Base-by-base conservation (phyloP, 2,329 filamentous ascomycete species). In the Penicillium glabrum region DNA sequence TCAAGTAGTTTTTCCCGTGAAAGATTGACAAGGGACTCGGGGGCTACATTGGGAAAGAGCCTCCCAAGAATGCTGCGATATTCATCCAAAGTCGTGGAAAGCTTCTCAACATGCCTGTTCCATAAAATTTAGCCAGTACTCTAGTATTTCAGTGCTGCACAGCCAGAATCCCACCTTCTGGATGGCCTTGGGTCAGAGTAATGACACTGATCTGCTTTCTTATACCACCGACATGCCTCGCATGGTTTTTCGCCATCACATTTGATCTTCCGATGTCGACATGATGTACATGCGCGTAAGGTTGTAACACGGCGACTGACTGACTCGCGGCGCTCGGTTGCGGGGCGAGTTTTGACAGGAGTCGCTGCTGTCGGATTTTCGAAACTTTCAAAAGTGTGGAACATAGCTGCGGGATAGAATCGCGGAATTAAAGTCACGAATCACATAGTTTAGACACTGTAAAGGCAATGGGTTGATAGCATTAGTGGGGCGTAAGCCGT, bases 151-250 rank as follows among this genome's bases (percentile, higher is more conserved):
- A 6, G 11, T 31, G 29, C 29, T 35, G 44, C 46, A 45, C 48
- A 31, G 23, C 51, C 46, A 50, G 51, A 3, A 23, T 55, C 85
- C 74, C 78, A 89, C 88, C 90, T 92, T 73, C 89, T 84, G 9
- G 90, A 93, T 0, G 90, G 89, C 16, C 89, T 83, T 61, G 91
- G 89, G 75, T 93, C 91, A 63, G 91, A 88, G 72, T 93, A 93
- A 67, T 88, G 87, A 70, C 90, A 93, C 53, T 86, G 82, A 71
- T 92, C 90, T 4, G 89, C 88, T 60, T 90, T 89, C 55, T 90
- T 86, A 70, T 91, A 93, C 72, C 89, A 92, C 56, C 90, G 83
- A 71, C 90, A 95, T 70, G 92, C 90, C 37, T 89, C 89, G 69
- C 90, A 95, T 11, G 90, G 90, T 68, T 91, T 88, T 63, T 88